Evolutionary conservation across 2,329 filamentous ascomycete genomes (phyloP), one percentile per base, ranked within the genome.

Genomic region (Pseudogymnoascus sp.): DNA sequence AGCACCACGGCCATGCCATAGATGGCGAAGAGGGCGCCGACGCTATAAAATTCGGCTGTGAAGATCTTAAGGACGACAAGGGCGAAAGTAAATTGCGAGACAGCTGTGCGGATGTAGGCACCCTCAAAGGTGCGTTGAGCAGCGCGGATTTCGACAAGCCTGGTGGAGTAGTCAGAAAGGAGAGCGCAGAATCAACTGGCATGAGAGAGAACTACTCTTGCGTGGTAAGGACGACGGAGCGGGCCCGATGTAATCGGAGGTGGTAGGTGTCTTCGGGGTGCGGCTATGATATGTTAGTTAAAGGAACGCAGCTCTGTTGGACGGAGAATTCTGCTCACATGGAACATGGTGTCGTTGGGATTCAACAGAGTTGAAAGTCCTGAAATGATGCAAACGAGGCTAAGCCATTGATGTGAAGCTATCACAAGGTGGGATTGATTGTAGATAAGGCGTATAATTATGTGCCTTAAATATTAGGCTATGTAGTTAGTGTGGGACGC

Each of bases 121-220:
- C 95, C 95, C 77, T 99, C 95, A 71, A 97, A 99, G 1, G 95
- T 99, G 63, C 95, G 86, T 75, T 99, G 95, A 10, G 93, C 91
- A 11, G 95, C 95, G 67, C 95, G 90, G 68, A 97, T 89, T 77
- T 97, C 95, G 67, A 97, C 90, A 47, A 99, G 87, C 76, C 73
- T 75, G 63, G 60, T n/a, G 17, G 15, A 17, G 4, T 17, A 26
- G 47, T 61, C n/a, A 61, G 59, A 61, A 17, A 38, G 33, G 59
- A 40, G 33, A 28, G n/a, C 17, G 1, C 17, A 19, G 17, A 33
- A 33, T 19, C 6, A 57, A 33, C 47, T 17, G 33, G 62, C 61
- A 61, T 33, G 47, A 35, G 63, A 31, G 40, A 31, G 40, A 53
- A 26, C 17, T 65, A 74, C 72, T 97, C 93, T 69, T 89, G 82